A percentile compares a stretch with the other conserved stretches of the same genome.
These are phyloP conservation scores for Aegilops tauschii DNA, from an alignment of 176 grass and related monocot species.

Conservation along the genomic window DNA sequence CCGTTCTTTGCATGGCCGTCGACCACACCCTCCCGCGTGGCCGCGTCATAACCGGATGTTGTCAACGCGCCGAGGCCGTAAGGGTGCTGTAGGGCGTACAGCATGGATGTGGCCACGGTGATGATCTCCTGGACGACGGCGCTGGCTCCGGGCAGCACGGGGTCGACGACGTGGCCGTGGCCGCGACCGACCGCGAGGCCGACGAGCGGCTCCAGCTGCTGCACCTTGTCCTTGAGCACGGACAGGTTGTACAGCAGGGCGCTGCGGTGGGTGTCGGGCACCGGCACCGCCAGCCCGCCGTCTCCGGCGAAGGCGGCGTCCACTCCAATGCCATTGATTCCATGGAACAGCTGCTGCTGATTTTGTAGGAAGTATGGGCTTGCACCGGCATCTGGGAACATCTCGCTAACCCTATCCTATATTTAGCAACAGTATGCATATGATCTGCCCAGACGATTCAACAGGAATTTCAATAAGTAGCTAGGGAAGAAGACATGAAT, in stretches of 20 bases:
- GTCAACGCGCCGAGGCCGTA: background rate
- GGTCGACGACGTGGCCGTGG: background rate
- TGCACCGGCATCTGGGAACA: slow-evolving; percentile 32
- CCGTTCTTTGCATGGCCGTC: background rate
- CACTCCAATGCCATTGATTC: background rate
- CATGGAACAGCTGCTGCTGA: slow-evolving; percentile 35
- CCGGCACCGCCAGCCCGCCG: background rate
- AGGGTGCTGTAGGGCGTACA: slow-evolving; percentile 66
- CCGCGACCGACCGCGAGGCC: slow-evolving; percentile 36
- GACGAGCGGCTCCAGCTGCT: slow-evolving; percentile 77
- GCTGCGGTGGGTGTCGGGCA: slow-evolving; percentile 28
- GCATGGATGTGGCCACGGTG: slow-evolving; percentile 65
- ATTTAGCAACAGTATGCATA: background rate
- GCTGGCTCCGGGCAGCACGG: slow-evolving; percentile 39
- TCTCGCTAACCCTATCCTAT: background rate
- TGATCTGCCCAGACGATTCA: background rate
- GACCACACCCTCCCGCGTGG: background rate
- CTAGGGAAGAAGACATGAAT: background rate
- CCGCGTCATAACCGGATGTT: background rate
- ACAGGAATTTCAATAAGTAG: background rate
- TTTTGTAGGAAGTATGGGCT: slow-evolving; percentile 46
- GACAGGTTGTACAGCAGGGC: slow-evolving; percentile 58
- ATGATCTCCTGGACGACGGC: slow-evolving; percentile 71
- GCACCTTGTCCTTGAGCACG: slow-evolving; percentile 68
- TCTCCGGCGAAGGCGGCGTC: slow-evolving; percentile 3